Base-by-base conservation (phyloP, 371 early-diverging fungal genomes). In the Saksenaea vasiformis region DNA sequence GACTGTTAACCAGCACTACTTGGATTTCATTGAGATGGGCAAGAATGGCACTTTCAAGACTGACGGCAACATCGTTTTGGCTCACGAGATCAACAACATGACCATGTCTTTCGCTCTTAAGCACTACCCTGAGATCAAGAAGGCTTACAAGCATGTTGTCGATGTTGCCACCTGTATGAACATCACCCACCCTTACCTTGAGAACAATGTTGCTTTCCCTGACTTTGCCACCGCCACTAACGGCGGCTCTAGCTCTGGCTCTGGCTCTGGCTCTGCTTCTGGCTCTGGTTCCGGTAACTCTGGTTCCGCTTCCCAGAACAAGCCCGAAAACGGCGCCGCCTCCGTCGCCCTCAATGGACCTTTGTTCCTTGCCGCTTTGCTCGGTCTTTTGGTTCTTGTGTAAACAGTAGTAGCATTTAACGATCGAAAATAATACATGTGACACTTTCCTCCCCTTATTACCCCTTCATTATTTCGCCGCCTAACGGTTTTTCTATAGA, bases 161-260 rank as follows among this genome's bases (percentile, higher is more conserved):
- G 81, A 78, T 61, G 78, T 80, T 26, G 82, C 85, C 56, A 81
- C 80, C 34, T 84, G 85, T 67, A 76, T 76, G 72, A 82, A 84
- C 62, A 84, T 84, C 66, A 67, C 79, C 22, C 67, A 81, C 54
- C 82, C 84, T 39, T 84, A 84, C 56, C 37, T 77, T 27, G 84
- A 84, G 58, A 41, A 75, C 35, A 61, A 58, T 14, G 69, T 82
- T 31, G 78, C 76, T 17, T 82, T 72, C 63, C 76, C 80, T 38
- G 70, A 53, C 24, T 78, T 75, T 61, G 31, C 53, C 41, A 66
- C 74, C 34, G 62, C 65, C 43, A 79, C 71, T 17, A 76, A 74
- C 17, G 69, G 74, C 8, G 74, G 74, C 31, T 72, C 75, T 11
- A 41, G 66, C 17, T 73, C 77, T 58, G 77, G 69, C 58, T 62